Base-by-base conservation (phyloP, 257 asterid genomes). In the Nicotiana otophora region DNA sequence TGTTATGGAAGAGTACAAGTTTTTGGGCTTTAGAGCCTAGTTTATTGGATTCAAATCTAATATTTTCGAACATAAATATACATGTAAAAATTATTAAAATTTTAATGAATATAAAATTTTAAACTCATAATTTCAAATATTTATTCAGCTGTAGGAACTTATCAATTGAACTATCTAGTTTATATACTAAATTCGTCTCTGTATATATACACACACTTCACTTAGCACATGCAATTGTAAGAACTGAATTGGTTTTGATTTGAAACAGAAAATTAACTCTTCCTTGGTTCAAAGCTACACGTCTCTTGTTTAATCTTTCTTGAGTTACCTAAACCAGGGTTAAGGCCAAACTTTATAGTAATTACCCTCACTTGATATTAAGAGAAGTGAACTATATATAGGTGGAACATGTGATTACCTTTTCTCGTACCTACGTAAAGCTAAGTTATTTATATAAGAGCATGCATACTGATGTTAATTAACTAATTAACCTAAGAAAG, bases 221-320 rank as follows among this genome's bases (percentile, higher is more conserved):
- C 64, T 51, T 74, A 51, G 34, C 62, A 75, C 80, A 51, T 51
- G 62, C 26, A 75, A 75, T 51, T 75, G 26, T 48, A 48, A 26
- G 63, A 26, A 74, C 62, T 48, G 30, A 74, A 74, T 14, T 48
- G 39, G 34, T 72, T 23, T 1, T 72, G 4, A 72, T 1, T 70
- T 7, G 36, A 70, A 10, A 70, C 34, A 42, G 31, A 70, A 12
- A 70, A 39, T 2, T 42, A 42, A 42, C 58, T 72, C 34, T 12
- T 72, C 20, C 8, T 46, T 72, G 79, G 23, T 72, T 33, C 79
- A 72, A 72, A 72, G 48, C 39, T 33, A 67, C 76, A 67, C 76
- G 51, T 16, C 5, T 34, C 17, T 3, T 66, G 16, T 48, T 19
- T 72, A 46, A 72, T 16, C 15, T 26, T 48, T 48, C 8, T 48